These are phyloP conservation scores for Ephemerocybe angulata DNA, from an alignment of 768 basidiomycete genomes.

Conservation along the genomic window DNA sequence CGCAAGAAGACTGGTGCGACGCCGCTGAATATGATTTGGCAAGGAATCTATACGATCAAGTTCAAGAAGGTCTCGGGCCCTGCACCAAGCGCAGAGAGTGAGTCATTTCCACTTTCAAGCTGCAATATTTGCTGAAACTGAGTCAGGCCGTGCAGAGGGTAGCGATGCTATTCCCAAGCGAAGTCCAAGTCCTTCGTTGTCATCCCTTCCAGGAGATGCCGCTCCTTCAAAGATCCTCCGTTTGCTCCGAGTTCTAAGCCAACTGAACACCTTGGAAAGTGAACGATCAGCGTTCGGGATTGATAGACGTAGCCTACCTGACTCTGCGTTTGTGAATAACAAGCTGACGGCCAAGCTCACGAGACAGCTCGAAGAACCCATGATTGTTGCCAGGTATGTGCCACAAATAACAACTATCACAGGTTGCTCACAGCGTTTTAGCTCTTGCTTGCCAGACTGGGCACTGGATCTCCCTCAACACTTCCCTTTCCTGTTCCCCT, in stretches of 20 bases:
- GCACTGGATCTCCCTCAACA: conserved; percentile 91
- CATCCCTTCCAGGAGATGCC: conserved; percentile 80
- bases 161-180: conserved; percentile 43
- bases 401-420: not conserved
- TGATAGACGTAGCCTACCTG: conserved; percentile 60
- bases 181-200: conserved; percentile 63
- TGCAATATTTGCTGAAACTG: not conserved
- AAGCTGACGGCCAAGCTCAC: conserved; percentile 98
- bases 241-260: conserved; percentile 82
- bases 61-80: conserved; percentile 92
- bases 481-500: conserved; percentile 98
- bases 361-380: conserved; percentile 93
- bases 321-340: conserved; percentile 92
- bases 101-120: conserved; percentile 18
- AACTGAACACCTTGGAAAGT: conserved; percentile 69
- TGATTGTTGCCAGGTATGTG: conserved; percentile 93
- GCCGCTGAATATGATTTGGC: conserved; percentile 77
- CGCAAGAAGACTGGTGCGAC: conserved; percentile 65
- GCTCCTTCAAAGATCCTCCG: conserved; percentile 89
- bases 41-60: conserved; percentile 86
- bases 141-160: conserved; percentile 27
- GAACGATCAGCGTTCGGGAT: conserved; percentile 53
- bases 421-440: conserved; percentile 26
- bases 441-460: conserved; percentile 97
- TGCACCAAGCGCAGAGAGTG: conserved; percentile 58